Base-by-base conservation (phyloP, 1,284 basidiomycete genomes). In the Uromyces viciae-fabae region DNA sequence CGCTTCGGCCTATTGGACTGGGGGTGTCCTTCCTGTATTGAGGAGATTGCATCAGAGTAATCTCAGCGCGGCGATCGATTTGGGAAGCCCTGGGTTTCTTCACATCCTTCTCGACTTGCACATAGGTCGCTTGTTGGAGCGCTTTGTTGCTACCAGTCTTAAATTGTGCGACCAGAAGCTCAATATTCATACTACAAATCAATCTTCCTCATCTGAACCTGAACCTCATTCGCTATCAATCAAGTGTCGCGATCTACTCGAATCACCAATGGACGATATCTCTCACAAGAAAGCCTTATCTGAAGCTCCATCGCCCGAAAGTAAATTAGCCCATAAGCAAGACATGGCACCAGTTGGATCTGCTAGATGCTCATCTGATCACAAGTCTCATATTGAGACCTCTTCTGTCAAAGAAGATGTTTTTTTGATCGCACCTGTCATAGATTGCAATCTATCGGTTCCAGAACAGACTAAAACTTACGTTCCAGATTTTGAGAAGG, bases 71-170 rank as follows among this genome's bases (percentile, higher is more conserved):
- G 38, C 42, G 14, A 74, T 81, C 17, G 78, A 81, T 46, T 56
- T 81, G 33, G 78, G 78, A 28, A 81, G 71, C 38, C 71, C 56
- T 19, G 71, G 78, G 17, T 81, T 81, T 22, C 71, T 81, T 49
- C 56, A 74, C 36, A 81, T 74, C 11, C 58, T 81, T 22, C 31
- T 72, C 31, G 71, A 64, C 28, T 62, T 46, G 52, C 49, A 74
- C 46, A n/a, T 62, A 38, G 72, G 33, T 5, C 31, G 58, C 22
- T 52, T 75, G 38, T 33, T 81, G 5, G 78, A 81, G 46, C 69
- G 71, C 15, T 74, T 74, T 40, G 42, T 81, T 11, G 46, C 71
- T 15, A 52, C 78, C 4, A 49, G 58, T 74, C 36, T 81, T 11
- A 81, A 74, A 25, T 28, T 81, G 17, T 73, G 42, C 25, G 69